Evolutionary conservation across 2,329 filamentous ascomycete species (phyloP).

Genomic region (Tolypocladium tropicale): DNA sequence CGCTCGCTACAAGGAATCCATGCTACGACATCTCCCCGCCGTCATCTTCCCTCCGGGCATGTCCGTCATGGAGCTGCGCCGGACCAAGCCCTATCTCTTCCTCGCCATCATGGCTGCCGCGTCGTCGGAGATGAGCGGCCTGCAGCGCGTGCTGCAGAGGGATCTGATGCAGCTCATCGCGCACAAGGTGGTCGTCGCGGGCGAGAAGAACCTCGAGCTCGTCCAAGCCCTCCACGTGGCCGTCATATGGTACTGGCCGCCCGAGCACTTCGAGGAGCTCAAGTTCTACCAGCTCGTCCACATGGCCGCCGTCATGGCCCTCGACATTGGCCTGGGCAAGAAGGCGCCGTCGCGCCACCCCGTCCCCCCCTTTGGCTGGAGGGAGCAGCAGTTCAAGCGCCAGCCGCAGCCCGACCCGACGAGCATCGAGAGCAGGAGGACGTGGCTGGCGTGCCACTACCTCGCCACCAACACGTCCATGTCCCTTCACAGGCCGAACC

Average conservation of each 20-base stretch:
- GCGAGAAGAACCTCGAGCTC: conserved; percentile 74
- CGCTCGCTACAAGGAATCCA: conserved; percentile 45
- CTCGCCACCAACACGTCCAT: conserved; percentile 49
- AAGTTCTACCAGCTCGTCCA: conserved; percentile 87
- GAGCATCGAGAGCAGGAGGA: conserved; percentile 43
- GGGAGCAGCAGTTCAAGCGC: conserved; percentile 31
- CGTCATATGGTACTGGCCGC: conserved; percentile 79
- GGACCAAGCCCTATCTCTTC: conserved; percentile 55
- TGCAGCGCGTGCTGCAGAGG: conserved; percentile 53
- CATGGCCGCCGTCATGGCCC: conserved; percentile 68
- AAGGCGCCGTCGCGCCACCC: conserved; percentile 11
- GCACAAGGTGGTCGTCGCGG: conserved; percentile 62
- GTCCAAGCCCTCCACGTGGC: conserved; percentile 68
- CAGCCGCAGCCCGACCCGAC: conserved; percentile 37
- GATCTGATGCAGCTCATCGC: conserved; percentile 66
- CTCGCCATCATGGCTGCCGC: conserved; percentile 60
- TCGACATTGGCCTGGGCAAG: conserved; percentile 68
- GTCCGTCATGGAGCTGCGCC: conserved; percentile 45
- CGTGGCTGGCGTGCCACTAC: conserved; percentile 51
- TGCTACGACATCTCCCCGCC: conserved; percentile 51
- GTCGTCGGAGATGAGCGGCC: conserved; percentile 42
- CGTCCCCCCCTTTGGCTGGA: conserved; percentile 20
- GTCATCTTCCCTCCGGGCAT: conserved; percentile 48
- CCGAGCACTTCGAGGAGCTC: conserved; percentile 72
- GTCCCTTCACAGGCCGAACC: conserved; percentile 48